phyloP scores from a whole-genome alignment of 2,329 filamentous ascomycete genomes.

The Exophiala aquamarina region DNA sequence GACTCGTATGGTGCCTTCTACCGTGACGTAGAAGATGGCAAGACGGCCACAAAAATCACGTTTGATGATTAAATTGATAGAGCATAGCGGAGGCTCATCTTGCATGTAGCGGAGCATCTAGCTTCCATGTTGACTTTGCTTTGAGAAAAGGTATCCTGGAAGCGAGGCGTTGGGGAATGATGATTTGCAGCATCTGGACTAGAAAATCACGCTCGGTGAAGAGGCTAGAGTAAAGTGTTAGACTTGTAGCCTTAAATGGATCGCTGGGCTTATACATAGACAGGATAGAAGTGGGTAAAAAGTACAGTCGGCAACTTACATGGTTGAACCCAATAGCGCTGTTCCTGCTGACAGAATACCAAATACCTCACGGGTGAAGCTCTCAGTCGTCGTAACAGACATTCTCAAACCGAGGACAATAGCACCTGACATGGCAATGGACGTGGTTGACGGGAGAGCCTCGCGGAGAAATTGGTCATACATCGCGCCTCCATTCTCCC shows the following conservation, averaged over 20 bases:
- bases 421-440: slow-evolving; percentile 5
- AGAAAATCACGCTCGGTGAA: slow-evolving; percentile 24
- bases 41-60: slow-evolving; percentile 86
- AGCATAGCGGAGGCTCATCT: no score
- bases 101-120: no score
- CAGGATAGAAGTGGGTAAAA: background rate
- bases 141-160: slow-evolving; percentile 32
- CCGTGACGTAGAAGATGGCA: slow-evolving; percentile 81
- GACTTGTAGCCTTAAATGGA: no score
- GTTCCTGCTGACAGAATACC: slow-evolving; percentile 7
- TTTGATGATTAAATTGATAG: slow-evolving; percentile 61
- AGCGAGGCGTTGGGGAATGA: slow-evolving; percentile 25
- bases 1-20: slow-evolving; percentile 93
- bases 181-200: slow-evolving; percentile 16
- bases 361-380: slow-evolving; percentile 8
- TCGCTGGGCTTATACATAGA: no score
- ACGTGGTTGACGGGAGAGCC: slow-evolving; percentile 2
- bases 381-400: background rate
- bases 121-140: slow-evolving; percentile 15
- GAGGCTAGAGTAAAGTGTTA: background rate
- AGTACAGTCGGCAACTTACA: slow-evolving; percentile 17
- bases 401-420: slow-evolving; percentile 8
- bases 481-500: background rate
- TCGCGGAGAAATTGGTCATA: background rate
- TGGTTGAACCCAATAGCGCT: slow-evolving; percentile 16